phyloP scores from a whole-genome alignment of 2,329 filamentous ascomycete genomes.

The Plectosphaerella cucumerina region DNA sequence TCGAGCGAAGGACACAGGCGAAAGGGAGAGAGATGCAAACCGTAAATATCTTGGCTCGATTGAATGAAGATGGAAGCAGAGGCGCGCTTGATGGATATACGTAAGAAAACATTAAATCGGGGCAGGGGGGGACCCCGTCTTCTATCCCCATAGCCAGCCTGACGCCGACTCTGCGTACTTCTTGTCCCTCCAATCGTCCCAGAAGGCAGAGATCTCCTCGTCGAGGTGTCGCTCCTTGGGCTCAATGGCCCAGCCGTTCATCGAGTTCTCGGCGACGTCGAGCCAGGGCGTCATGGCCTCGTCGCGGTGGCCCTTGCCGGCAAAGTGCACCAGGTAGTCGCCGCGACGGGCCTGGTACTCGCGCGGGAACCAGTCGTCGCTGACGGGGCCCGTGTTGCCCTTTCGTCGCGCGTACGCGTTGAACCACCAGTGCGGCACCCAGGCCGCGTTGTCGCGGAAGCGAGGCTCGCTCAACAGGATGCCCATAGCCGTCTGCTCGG shows the following conservation, averaged over 20 bases:
- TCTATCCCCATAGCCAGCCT: too few species aligned
- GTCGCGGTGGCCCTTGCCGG: conserved; percentile 1
- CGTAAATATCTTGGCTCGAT: too few species aligned
- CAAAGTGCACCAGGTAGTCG: conserved; percentile 15
- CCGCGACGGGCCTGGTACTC: conserved; percentile 5
- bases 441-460: conserved; percentile 3
- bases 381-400: neutral
- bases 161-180: too few species aligned
- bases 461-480: conserved; percentile 8
- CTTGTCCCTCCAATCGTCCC: neutral
- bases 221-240: neutral
- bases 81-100: too few species aligned
- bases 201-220: neutral
- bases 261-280: neutral
- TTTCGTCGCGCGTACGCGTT: conserved; percentile 11
- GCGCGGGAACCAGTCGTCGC: neutral
- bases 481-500: conserved; percentile 16
- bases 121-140: too few species aligned
- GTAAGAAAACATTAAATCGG: too few species aligned
- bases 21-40: too few species aligned
- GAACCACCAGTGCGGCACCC: conserved; percentile 15
- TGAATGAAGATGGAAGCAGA: too few species aligned
- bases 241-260: neutral
- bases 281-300: neutral
- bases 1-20: too few species aligned